Evolutionary conservation across 257 asterid genomes (phyloP).

Genomic region (Penstemon davidsonii): DNA sequence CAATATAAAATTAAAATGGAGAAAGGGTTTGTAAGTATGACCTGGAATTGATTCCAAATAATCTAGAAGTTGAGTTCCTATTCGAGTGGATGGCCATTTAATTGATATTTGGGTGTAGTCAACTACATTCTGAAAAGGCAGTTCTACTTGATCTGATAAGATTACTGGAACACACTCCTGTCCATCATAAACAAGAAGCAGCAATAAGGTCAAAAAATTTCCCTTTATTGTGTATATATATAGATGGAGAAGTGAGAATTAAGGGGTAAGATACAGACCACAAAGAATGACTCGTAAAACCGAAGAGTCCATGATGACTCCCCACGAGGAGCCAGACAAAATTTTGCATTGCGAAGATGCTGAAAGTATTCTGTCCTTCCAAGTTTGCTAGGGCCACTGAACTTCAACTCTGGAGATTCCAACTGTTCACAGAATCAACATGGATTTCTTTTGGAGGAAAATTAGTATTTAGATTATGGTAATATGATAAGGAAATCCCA

Average conservation of each 20-base stretch:
- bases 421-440: slow-evolving; percentile 78
- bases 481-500: slow-evolving; percentile 6
- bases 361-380: slow-evolving; percentile 77
- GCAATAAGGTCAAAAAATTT: slow-evolving; percentile 3
- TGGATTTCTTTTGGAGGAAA: slow-evolving; percentile 39
- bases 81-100: slow-evolving; percentile 84
- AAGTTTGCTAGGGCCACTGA: slow-evolving; percentile 84
- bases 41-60: slow-evolving; percentile 44
- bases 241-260: not conserved
- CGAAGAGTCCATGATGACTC: slow-evolving; percentile 99
- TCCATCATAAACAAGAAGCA: slow-evolving; percentile 29
- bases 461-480: slow-evolving; percentile 25
- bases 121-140: slow-evolving; percentile 78
- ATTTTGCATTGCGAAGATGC: slow-evolving; percentile 91
- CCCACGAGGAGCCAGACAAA: slow-evolving; percentile 96
- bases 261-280: slow-evolving; percentile 50
- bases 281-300: slow-evolving; percentile 93
- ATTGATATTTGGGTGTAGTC: slow-evolving; percentile 82
- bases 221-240: not conserved
- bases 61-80: slow-evolving; percentile 52
- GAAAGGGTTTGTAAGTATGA: slow-evolving; percentile 22
- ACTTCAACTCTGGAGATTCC: slow-evolving; percentile 98
- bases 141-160: slow-evolving; percentile 85
- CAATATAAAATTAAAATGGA: slow-evolving; percentile 2
- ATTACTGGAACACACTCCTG: slow-evolving; percentile 97